These are phyloP conservation scores for Phytopythium mirpurense DNA, from an alignment of 352 stramenopile species.

Conservation along the genomic window DNA sequence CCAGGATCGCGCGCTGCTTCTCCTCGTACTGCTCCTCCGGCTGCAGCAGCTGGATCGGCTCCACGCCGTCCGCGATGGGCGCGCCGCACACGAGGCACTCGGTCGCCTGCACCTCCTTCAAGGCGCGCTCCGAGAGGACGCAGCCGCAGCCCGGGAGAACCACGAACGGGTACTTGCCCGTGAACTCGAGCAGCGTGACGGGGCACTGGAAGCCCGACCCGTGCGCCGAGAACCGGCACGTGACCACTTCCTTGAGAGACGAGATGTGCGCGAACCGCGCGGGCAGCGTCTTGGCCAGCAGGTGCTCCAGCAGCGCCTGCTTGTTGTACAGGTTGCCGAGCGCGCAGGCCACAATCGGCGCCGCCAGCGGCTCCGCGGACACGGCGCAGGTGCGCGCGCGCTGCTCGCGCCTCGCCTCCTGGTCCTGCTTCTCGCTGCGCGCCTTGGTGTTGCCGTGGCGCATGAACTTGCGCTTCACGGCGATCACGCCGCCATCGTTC, in stretches of 20 bases:
- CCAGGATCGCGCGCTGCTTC: conserved; percentile 36
- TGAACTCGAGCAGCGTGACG: conserved; percentile 86
- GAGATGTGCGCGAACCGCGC: conserved; percentile 73
- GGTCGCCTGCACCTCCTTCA: conserved; percentile 74
- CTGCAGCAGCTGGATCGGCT: conserved; percentile 57
- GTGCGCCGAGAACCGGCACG: conserved; percentile 45
- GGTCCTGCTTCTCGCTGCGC: conserved; percentile 59
- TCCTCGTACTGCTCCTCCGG: conserved; percentile 52
- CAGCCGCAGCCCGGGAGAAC: conserved; percentile 79
- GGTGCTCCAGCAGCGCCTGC: conserved; percentile 73
- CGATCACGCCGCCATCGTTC: conserved; percentile 91
- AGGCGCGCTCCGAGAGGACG: conserved; percentile 82
- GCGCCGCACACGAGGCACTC: conserved; percentile 71
- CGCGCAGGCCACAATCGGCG: conserved; percentile 84
- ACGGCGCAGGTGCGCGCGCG: conserved; percentile 72
- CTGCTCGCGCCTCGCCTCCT: conserved; percentile 51
- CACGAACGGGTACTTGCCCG: conserved; percentile 83
- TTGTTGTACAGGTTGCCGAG: conserved; percentile 93
- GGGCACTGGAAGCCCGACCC: conserved; percentile 42
- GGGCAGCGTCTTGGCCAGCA: conserved; percentile 78
- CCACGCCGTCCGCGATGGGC: conserved; percentile 31
- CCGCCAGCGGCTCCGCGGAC: conserved; percentile 70
- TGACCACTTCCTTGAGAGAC: conserved; percentile 85
- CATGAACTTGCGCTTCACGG: conserved; percentile 94
- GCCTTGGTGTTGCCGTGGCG: conserved; percentile 78